Evolutionary conservation across 2,329 filamentous ascomycete species (phyloP), one percentile per base, ranked within the genome.

Genomic region (Phaeosphaeria sp.): DNA sequence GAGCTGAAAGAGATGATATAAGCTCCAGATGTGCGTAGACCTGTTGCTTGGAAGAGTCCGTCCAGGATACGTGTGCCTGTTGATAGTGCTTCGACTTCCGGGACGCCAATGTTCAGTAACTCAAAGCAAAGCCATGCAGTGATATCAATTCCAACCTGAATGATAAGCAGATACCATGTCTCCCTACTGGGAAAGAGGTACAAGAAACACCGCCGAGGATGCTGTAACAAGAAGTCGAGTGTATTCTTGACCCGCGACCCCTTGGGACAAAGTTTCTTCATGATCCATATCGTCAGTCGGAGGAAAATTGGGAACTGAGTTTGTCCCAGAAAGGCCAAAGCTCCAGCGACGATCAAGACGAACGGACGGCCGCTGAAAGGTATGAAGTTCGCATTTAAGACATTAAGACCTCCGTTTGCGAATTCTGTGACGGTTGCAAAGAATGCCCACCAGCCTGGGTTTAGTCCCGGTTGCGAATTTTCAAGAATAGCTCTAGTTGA

Each of bases 41-140:
- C 80, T 58, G 87, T 70, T 1, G 85, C 85, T 68, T 89, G 86
- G 66, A 90, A 91, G 3, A 90, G 78, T 0, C 88, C 88, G 62
- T 88, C 87, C 21, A 90, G 77, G 4, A 88, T 78, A 1, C 87
- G 82, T 17, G 83, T 82, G 0, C 82, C 81, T 0, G 79, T 67
- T 0, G 85, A 82, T 15, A 89, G 81, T 4, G 71, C 68, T 27
- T 84, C 79, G 0, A 90, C 79, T 1, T 80, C 79, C 1, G 82
- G 75, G 63, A 90, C 89, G 1, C 85, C 84, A 43, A 90, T 80
- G 47, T 90, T 89, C 2, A 91, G 78, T 2, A 90, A 75, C 70
- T 89, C 87, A 61, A 90, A 90, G 0, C 83, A 83, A 0, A 84
- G 79, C 88, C 88, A 90, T 63, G 90, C 87, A 18, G 87, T 81